phyloP scores from a whole-genome alignment of 768 basidiomycete species.

The Russula compacta region DNA sequence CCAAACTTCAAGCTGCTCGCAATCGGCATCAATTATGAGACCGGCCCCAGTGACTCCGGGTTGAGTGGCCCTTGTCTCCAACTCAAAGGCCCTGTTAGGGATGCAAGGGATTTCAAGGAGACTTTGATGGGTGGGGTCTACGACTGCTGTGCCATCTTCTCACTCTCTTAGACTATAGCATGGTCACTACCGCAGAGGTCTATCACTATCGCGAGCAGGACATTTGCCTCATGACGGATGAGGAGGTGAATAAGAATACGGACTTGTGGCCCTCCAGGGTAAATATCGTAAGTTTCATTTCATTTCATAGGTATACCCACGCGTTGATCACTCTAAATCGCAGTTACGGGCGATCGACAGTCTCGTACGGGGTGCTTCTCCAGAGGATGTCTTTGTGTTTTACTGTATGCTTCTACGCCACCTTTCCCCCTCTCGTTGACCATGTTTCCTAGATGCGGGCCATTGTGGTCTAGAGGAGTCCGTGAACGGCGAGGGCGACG shows the following conservation, averaged over 20 bases:
- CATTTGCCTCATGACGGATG: conserved; percentile 16
- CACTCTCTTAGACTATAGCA: background rate
- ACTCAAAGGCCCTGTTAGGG: conserved; percentile 3
- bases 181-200: background rate
- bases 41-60: background rate
- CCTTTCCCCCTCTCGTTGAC: background rate
- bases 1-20: background rate
- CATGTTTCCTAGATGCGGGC: background rate
- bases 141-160: background rate
- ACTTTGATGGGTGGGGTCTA: conserved; percentile 3
- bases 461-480: background rate
- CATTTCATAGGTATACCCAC: background rate
- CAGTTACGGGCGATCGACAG: conserved; percentile 15
- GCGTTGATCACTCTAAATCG: background rate
- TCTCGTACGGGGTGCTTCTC: conserved; percentile 11
- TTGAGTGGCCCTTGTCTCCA: background rate
- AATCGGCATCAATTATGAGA: conserved; percentile 2
- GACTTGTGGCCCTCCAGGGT: conserved; percentile 3
- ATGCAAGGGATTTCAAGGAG: conserved; percentile 3
- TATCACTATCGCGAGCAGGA: conserved; percentile 7
- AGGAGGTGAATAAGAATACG: background rate
- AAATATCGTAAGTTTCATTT: conserved; percentile 14
- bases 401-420: conserved; percentile 9
- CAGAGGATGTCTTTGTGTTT: conserved; percentile 18
- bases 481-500: background rate